Conservation (phyloP, 345 rosid genomes). For the Citrus inodora region DNA sequence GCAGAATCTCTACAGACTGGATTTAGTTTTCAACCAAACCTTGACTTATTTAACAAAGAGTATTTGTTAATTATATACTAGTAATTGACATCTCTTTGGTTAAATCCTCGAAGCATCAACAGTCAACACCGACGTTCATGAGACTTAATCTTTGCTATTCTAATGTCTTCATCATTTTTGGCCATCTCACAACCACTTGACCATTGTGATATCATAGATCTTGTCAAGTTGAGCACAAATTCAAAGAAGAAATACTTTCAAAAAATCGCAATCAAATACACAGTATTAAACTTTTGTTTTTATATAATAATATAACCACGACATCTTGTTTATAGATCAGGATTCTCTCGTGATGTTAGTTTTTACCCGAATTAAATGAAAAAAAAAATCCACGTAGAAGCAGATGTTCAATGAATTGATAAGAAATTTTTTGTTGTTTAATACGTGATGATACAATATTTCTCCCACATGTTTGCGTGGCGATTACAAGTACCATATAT, state of each 20-base stretch:
- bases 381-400: neutral
- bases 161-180: slow-evolving; percentile 1
- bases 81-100: neutral
- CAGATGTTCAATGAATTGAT: neutral
- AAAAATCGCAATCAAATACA: neutral
- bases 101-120: neutral
- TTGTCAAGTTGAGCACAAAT: neutral
- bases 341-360: neutral
- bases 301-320: neutral
- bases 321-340: neutral
- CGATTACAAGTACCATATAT: slow-evolving; percentile 13
- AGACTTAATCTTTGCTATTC: neutral
- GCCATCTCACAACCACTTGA: neutral
- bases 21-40: neutral
- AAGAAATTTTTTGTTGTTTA: neutral
- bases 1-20: neutral
- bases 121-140: neutral
- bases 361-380: neutral
- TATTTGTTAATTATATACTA: no score
- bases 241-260: neutral
- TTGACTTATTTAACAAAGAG: neutral
- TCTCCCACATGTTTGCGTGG: slow-evolving; percentile 2
- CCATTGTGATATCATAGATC: neutral
- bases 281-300: neutral
- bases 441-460: neutral